A percentile compares a stretch with the other conserved stretches of the same genome.
phyloP scores from a whole-genome alignment of 2,329 filamentous ascomycete genomes.

The Microdochium trichocladiopsis region DNA sequence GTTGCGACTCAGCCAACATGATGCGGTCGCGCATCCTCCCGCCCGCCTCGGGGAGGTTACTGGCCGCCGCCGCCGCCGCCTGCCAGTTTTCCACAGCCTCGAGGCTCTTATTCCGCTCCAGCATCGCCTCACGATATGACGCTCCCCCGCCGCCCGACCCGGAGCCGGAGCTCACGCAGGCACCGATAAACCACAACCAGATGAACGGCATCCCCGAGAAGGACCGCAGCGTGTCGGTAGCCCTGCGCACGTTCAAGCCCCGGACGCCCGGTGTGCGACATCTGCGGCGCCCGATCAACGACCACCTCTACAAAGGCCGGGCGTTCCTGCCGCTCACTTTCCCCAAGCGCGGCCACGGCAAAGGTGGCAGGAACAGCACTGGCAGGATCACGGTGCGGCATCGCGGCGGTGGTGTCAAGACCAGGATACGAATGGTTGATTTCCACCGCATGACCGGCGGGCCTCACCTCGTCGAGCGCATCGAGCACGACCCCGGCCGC shows the following conservation, averaged over 20 bases:
- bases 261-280: slow-evolving; percentile 89
- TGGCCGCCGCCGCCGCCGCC: neutral
- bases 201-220: slow-evolving; percentile 6
- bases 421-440: slow-evolving; percentile 86
- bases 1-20: neutral
- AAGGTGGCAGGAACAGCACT: slow-evolving; percentile 85
- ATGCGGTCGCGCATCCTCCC: neutral
- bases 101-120: neutral
- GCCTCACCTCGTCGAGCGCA: slow-evolving; percentile 81
- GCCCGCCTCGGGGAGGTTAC: neutral
- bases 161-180: neutral
- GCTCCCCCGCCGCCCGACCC: neutral
- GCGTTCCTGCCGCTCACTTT: slow-evolving; percentile 79
- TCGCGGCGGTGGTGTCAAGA: slow-evolving; percentile 84
- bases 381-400: slow-evolving; percentile 86
- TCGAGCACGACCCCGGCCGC: slow-evolving; percentile 92
- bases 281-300: slow-evolving; percentile 86
- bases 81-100: neutral
- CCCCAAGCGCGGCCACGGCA: slow-evolving; percentile 84
- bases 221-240: slow-evolving; percentile 26
- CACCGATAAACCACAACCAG: neutral
- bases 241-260: slow-evolving; percentile 83
- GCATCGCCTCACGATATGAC: neutral
- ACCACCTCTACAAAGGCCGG: slow-evolving; percentile 92
- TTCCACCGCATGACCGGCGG: slow-evolving; percentile 75